phyloP scores from a whole-genome alignment of 1,284 basidiomycete genomes.

The Fomitopsis schrenkii region DNA sequence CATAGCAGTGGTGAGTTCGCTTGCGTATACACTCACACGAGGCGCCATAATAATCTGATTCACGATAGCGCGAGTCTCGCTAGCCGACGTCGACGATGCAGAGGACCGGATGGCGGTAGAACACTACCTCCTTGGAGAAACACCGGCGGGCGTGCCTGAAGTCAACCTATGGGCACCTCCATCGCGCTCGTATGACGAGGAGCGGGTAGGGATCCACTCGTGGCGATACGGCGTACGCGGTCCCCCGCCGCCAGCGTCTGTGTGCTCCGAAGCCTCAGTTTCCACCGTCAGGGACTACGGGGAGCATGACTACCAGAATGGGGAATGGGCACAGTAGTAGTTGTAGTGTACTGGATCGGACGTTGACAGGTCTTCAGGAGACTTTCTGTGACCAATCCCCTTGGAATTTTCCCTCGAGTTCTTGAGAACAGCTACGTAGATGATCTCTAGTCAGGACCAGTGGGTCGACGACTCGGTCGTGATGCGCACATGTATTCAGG shows the following conservation, averaged over 20 bases:
- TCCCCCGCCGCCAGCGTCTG: background rate
- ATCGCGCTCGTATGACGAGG: background rate
- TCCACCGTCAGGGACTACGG: constrained; percentile 3
- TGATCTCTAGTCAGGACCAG: too few relatives aligned
- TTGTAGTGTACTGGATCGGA: too few relatives aligned
- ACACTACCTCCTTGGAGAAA: background rate
- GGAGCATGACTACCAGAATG: background rate
- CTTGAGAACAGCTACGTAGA: background rate
- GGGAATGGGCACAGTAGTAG: background rate
- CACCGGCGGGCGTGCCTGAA: background rate
- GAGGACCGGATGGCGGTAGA: background rate
- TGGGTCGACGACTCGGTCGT: too few relatives aligned
- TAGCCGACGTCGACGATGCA: background rate
- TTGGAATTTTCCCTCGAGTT: background rate
- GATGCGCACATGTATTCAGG: background rate
- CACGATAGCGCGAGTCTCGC: background rate
- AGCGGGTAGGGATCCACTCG: background rate
- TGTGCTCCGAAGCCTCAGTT: background rate
- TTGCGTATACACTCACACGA: too few relatives aligned
- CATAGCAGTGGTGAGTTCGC: constrained; percentile 35
- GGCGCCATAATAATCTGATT: background rate
- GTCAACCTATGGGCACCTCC: background rate
- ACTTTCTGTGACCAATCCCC: background rate
- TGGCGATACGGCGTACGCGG: background rate
- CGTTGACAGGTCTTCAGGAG: too few relatives aligned